Conservation (phyloP, 169 alveolate genomes). For the Theileria annulata region DNA sequence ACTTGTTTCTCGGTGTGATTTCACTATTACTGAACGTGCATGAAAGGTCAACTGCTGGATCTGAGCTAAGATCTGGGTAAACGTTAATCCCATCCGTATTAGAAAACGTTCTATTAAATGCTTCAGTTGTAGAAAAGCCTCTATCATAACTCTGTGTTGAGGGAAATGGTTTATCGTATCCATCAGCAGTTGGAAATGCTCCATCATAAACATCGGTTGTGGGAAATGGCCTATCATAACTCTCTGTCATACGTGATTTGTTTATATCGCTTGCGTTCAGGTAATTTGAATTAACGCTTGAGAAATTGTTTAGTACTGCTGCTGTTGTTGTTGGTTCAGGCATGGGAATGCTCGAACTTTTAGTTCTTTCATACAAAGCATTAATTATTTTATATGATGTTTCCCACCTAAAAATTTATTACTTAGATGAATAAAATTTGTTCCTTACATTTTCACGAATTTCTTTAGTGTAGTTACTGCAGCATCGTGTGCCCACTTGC, state of each 20-base stretch:
- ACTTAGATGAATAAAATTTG: neutral
- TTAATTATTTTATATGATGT: neutral
- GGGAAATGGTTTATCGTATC: neutral
- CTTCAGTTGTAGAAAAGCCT: neutral
- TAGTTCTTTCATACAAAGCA: slow-evolving; percentile 25
- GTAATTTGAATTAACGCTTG: slow-evolving; percentile 4
- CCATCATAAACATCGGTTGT: neutral
- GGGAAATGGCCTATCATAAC: neutral
- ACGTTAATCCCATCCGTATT: neutral
- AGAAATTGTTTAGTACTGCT: neutral
- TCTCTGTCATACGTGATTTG: slow-evolving; percentile 1
- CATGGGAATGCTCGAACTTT: neutral
- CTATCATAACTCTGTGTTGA: neutral
- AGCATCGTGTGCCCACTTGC: slow-evolving; percentile 65
- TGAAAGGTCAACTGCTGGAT: neutral
- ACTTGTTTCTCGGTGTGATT: slow-evolving; percentile 7
- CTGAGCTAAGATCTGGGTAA: neutral
- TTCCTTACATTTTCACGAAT: slow-evolving; percentile 44
- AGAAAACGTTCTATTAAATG: neutral
- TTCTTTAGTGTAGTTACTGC: slow-evolving; percentile 48
- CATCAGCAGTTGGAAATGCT: neutral
- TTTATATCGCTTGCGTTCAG: slow-evolving; percentile 2
- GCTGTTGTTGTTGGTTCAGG: neutral
- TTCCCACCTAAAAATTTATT: slow-evolving; percentile 37
- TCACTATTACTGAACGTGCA: neutral